Percentiles rank a stretch among this genome's conserved stretches.
Conservation (phyloP, 1,139 yeast species). For the Geotrichum bryndzae region DNA sequence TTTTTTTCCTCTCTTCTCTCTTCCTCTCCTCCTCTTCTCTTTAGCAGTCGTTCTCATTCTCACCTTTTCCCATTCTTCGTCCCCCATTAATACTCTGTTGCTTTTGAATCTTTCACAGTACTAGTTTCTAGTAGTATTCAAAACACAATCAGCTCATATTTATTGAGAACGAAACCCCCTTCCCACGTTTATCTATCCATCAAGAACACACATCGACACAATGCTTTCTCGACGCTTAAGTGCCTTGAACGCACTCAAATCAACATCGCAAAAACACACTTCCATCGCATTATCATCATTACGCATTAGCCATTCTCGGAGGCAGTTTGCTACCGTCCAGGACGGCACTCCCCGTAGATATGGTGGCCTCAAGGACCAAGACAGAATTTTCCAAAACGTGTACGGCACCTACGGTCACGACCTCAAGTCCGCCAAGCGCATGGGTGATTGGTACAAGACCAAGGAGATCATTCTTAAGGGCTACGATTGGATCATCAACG, state of each 20-base stretch:
- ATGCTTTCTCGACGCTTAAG: constrained; percentile 17
- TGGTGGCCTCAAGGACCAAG: constrained; percentile 76
- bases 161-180: background rate
- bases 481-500: constrained; percentile 81
- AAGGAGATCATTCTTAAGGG: constrained; percentile 78
- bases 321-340: constrained; percentile 31
- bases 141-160: background rate
- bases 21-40: background rate
- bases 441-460: constrained; percentile 90
- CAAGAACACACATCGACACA: background rate
- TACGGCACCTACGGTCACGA: constrained; percentile 71
- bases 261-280: constrained; percentile 4
- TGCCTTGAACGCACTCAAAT: constrained; percentile 11
- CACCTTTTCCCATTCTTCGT: background rate
- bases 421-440: constrained; percentile 62
- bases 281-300: constrained; percentile 8
- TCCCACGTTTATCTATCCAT: background rate
- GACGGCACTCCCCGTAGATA: constrained; percentile 45
- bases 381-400: constrained; percentile 78
- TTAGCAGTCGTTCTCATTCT: background rate
- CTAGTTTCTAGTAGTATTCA: background rate
- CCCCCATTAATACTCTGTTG: background rate
- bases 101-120: background rate
- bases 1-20: background rate
- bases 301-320: background rate